These are phyloP conservation scores for Epicoccum nigrum DNA, from an alignment of 2,329 filamentous ascomycete genomes.

Conservation along the genomic window DNA sequence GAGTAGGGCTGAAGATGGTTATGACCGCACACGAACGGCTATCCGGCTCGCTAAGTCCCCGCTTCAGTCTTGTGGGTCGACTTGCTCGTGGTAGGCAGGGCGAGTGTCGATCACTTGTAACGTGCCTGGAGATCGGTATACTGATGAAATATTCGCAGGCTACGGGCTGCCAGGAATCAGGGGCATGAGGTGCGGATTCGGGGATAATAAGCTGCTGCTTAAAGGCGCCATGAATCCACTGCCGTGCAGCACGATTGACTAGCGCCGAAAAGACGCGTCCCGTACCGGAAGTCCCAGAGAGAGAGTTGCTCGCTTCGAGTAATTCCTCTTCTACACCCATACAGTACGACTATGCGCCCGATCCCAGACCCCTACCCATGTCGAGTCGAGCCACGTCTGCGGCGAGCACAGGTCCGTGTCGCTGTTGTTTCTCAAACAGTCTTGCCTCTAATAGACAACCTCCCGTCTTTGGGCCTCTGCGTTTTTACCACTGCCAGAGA, in stretches of 20 bases:
- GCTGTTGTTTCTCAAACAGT: neutral
- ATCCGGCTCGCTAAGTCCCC: conserved; percentile 12
- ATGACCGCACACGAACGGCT: conserved; percentile 18
- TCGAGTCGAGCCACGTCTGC: conserved; percentile 12
- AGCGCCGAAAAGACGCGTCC: conserved; percentile 9
- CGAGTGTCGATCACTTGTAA: conserved; percentile 16
- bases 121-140: conserved; percentile 5
- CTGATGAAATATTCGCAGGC: neutral
- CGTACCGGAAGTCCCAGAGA: conserved; percentile 7
- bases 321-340: conserved; percentile 4
- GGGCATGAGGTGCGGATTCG: conserved; percentile 11
- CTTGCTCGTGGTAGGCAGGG: conserved; percentile 14
- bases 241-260: conserved; percentile 14
- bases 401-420: conserved; percentile 5
- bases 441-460: neutral
- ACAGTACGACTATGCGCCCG: too few species aligned
- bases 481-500: conserved; percentile 2
- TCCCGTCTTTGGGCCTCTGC: neutral
- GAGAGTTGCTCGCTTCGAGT: conserved; percentile 1
- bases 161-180: conserved; percentile 1
- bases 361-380: conserved; percentile 1
- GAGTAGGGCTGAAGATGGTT: conserved; percentile 21
- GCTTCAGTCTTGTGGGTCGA: conserved; percentile 5
- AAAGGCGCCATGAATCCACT: conserved; percentile 15
- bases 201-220: conserved; percentile 10